Base-by-base conservation (phyloP, 2,329 filamentous ascomycete genomes). In the Paraconiothyrium sp. region DNA sequence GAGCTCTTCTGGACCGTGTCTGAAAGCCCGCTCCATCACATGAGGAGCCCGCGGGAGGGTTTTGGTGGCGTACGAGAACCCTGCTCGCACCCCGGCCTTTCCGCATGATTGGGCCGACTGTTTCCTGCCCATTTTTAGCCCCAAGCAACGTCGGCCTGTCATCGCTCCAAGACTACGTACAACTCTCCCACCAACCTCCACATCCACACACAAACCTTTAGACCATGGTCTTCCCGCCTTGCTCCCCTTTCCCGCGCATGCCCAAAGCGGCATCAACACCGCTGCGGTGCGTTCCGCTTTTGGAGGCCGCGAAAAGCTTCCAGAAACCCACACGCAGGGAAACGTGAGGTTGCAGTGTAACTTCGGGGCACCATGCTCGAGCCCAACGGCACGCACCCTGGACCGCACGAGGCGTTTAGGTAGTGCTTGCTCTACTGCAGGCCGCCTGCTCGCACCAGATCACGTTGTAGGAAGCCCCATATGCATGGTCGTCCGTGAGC, bases 101-200 rank as follows among this genome's bases (percentile, higher is more conserved):
- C 67, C 60, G 61, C 59, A 60, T 77, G 69, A 78, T 79, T 78
- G 76, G 75, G 66, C 68, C 54, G 67, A 60, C 48, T 65, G 59
- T 70, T 67, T 72, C 62, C 56, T 61, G 71, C 72, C 71, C 72
- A 75, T 75, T 71, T 75, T 75, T 78, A 76, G 75, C 65, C 68
- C 66, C 72, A 72, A 74, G 62, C 71, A 76, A 76, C 74, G 71
- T 72, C 72, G 68, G 72, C 76, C 76, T 78, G 75, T 78, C 68
- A 69, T 72, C 61, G 64, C 57, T 66, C 73, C 75, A 77, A 76
- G 74, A 70, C 74, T 32, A 64, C 72, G 56, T 57, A 73, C 62
- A 70, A 71, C 63, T 71, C 70, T 68, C 71, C 73, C 72, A 72
- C 72, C 65, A 65, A 67, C 59, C 64, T 68, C 63, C 63, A 65